Conservation (phyloP, 225 moss, liverwort and hornwort species). For the Polytrichum formosum region DNA sequence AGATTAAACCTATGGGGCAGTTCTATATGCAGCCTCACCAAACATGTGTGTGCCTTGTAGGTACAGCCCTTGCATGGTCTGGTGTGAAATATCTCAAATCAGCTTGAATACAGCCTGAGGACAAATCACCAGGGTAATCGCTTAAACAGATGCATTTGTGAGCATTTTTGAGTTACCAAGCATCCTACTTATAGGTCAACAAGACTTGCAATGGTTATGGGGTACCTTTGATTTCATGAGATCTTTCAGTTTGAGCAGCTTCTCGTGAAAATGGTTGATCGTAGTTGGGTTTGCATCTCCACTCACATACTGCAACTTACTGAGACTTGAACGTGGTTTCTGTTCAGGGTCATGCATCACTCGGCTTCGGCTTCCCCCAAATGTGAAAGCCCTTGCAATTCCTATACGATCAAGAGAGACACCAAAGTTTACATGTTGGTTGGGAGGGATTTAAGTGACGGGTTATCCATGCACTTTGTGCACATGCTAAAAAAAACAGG, state of each 20-base stretch:
- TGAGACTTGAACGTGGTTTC: conserved; percentile 60
- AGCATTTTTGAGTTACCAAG: too few species aligned
- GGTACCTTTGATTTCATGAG: conserved; percentile 87
- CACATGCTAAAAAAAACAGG: too few species aligned
- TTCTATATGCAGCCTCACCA: too few species aligned
- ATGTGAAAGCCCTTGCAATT: conserved; percentile 81
- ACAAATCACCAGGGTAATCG: neutral
- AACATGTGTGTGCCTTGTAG: neutral
- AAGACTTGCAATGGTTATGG: neutral
- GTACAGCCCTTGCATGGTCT: neutral
- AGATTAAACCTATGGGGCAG: too few species aligned
- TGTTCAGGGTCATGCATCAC: conserved; percentile 75
- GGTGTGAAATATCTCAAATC: neutral
- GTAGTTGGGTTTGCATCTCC: conserved; percentile 57
- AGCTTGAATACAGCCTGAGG: neutral
- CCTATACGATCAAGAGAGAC: conserved; percentile 28
- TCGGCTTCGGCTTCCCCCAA: conserved; percentile 72
- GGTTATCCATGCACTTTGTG: too few species aligned
- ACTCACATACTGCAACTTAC: conserved; percentile 57
- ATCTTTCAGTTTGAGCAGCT: conserved; percentile 80
- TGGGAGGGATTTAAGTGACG: too few species aligned
- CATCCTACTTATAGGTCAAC: neutral
- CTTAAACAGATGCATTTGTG: too few species aligned
- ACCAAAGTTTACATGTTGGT: neutral
- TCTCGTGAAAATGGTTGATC: conserved; percentile 92